A percentile compares a stretch with the other conserved stretches of the same genome.
phyloP scores from a whole-genome alignment of 495 filamentous ascomycete species.

The Aspergillus heteromorphus region DNA sequence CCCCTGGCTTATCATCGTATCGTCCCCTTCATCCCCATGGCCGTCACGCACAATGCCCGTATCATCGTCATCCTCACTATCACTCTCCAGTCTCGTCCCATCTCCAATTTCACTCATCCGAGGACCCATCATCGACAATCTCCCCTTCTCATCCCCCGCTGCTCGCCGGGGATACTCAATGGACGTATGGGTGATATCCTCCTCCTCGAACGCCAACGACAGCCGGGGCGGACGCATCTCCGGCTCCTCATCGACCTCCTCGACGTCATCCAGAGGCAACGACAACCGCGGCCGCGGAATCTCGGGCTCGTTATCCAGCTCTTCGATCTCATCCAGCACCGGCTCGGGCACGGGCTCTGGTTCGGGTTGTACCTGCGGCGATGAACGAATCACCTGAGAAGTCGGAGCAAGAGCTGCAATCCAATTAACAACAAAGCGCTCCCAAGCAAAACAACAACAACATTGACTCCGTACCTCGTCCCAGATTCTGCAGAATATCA shows the following conservation, averaged over 20 bases:
- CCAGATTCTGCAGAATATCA: slow-evolving; percentile 62
- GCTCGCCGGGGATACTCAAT: slow-evolving; percentile 66
- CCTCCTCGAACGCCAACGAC: slow-evolving; percentile 61
- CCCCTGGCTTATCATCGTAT: slow-evolving; percentile 28
- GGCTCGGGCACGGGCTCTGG: slow-evolving; percentile 20
- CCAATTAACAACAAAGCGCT: slow-evolving; percentile 9
- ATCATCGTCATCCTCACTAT: slow-evolving; percentile 42
- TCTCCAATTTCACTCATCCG: slow-evolving; percentile 59
- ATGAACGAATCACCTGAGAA: slow-evolving; percentile 53
- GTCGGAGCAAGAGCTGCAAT: slow-evolving; percentile 51
- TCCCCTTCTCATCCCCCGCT: slow-evolving; percentile 37
- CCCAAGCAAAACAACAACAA: no score
- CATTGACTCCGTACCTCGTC: slow-evolving; percentile 39
- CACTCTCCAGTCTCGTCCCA: slow-evolving; percentile 44
- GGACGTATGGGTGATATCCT: slow-evolving; percentile 61
- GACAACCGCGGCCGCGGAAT: slow-evolving; percentile 61
- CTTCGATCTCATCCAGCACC: slow-evolving; percentile 43
- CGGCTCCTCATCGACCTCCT: slow-evolving; percentile 50
- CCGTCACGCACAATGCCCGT: slow-evolving; percentile 38
- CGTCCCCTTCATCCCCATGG: slow-evolving; percentile 27
- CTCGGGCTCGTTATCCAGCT: slow-evolving; percentile 60
- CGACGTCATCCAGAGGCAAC: slow-evolving; percentile 56
- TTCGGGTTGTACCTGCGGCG: slow-evolving; percentile 37
- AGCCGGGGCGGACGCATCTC: slow-evolving; percentile 54
- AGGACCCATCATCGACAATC: slow-evolving; percentile 48